Evolutionary conservation across 306 rosid species (phyloP).

Genomic region (Begonia fuchsioides): DNA sequence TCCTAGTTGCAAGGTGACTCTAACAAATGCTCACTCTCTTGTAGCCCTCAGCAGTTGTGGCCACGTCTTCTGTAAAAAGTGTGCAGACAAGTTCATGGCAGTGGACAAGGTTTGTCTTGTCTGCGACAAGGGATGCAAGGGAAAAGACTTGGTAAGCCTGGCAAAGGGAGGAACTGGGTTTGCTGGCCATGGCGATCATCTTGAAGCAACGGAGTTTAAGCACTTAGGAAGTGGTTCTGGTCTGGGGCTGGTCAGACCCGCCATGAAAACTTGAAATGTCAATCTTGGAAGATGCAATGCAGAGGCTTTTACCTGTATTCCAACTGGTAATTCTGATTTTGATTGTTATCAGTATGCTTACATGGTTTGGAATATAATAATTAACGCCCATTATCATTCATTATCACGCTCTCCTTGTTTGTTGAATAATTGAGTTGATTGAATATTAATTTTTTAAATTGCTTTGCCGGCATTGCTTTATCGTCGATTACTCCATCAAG

Average conservation of each 20-base stretch:
- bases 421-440: no score
- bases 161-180: constrained; percentile 89
- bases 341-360: no score
- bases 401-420: no score
- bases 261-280: constrained; percentile 46
- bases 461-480: no score
- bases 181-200: constrained; percentile 77
- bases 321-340: no score
- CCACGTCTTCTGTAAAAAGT: constrained; percentile 84
- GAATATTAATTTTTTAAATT: no score
- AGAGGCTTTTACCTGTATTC: no score
- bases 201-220: constrained; percentile 83
- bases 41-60: constrained; percentile 90
- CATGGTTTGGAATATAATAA: no score
- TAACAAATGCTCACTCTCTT: constrained; percentile 67
- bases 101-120: constrained; percentile 89
- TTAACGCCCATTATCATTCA: no score
- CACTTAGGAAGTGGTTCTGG: constrained; percentile 98
- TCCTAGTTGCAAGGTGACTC: constrained; percentile 90
- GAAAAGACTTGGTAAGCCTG: constrained; percentile 61
- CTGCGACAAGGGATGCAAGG: constrained; percentile 76
- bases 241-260: constrained; percentile 83
- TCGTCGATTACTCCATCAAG: no score
- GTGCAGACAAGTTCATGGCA: constrained; percentile 77
- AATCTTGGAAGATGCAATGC: neutral